Evolutionary conservation across 2,329 filamentous ascomycete genomes (phyloP), one percentile per base, ranked within the genome.

Genomic region (Aureobasidium sp.): DNA sequence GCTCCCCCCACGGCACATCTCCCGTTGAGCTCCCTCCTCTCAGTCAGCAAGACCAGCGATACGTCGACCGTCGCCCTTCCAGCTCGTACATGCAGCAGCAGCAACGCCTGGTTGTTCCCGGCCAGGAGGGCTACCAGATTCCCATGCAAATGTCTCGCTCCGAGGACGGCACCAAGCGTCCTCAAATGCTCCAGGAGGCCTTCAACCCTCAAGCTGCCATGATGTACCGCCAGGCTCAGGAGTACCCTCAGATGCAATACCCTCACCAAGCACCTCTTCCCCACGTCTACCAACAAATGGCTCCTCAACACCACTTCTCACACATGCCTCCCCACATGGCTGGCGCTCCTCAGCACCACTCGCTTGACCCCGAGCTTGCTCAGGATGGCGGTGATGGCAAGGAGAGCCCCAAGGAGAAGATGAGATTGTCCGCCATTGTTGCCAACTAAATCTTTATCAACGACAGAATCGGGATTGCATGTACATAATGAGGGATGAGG

Each of bases 1-100:
- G 78, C 53, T 80, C 78, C 50, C 77, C 78, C 24, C 73, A 75
- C 60, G 74, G 74, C 29, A 71, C 73, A n/a, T 79, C 77, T 3
- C 75, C 74, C 17, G 74, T 78, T n/a, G 77, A 80, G 65, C 74
- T 78, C 37, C 71, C 72, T 48, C 71, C 71, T n/a, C 69, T 75
- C 37, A 68, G 70, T 17, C 67, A 70, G 27, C 64, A 65, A 56
- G 54, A 64, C 22, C 45, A 14, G 15, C 60, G 49, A 44, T 61
- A 47, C 27, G 57, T 45, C 45, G 70, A 71, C 50, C 70, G 69
- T 24, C 68, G 71, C 17, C 67, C 67, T 40, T 70, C 69, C 3
- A 66, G 67, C 42, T 47, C 60, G 5, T 61, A 61, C 60, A 61
- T 61, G 60, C 60, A 61, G 17, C 60, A 61, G 22, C 60, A 61